These are phyloP conservation scores for Talaromyces sp. DNA, from an alignment of 2,329 filamentous ascomycete species.

Conservation along the genomic window DNA sequence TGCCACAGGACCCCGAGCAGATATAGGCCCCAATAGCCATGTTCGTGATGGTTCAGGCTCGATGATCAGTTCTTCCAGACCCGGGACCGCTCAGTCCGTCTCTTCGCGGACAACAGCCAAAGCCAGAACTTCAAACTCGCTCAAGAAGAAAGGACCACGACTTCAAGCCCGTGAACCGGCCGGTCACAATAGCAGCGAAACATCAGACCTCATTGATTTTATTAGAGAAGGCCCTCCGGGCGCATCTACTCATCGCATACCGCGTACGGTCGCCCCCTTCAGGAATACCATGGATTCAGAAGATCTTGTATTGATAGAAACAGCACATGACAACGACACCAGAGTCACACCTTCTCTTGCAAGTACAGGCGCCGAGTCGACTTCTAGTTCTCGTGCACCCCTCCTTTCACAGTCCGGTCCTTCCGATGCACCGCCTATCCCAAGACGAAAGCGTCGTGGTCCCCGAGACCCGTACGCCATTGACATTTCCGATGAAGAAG, in stretches of 20 bases:
- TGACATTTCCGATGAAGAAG: slow-evolving; percentile 67
- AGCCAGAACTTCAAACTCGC: slow-evolving; percentile 7
- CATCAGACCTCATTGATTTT: slow-evolving; percentile 89
- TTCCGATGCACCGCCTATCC: slow-evolving; percentile 22
- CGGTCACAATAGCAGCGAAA: slow-evolving; percentile 57
- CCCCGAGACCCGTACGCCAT: slow-evolving; percentile 92
- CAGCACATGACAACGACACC: slow-evolving; percentile 28
- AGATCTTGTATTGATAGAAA: slow-evolving; percentile 50
- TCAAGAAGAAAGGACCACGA: slow-evolving; percentile 40
- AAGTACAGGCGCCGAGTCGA: slow-evolving; percentile 53
- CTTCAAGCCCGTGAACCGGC: slow-evolving; percentile 70
- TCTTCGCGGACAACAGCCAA: slow-evolving; percentile 11
- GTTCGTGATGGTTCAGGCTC: slow-evolving; percentile 15
- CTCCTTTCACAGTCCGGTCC: slow-evolving; percentile 51
- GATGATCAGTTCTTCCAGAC: not conserved
- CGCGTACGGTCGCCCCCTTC: slow-evolving; percentile 80
- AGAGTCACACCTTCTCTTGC: slow-evolving; percentile 37
- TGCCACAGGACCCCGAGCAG: slow-evolving; percentile 56
- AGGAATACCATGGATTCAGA: slow-evolving; percentile 82
- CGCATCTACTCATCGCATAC: slow-evolving; percentile 66
- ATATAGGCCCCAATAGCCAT: slow-evolving; percentile 30
- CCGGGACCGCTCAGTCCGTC: slow-evolving; percentile 19
- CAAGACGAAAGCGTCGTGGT: slow-evolving; percentile 55
- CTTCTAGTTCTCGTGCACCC: slow-evolving; percentile 71
- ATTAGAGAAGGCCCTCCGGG: slow-evolving; percentile 80